Evolutionary conservation across 2,329 filamentous ascomycete species (phyloP).

Genomic region (Alternaria dauci): DNA sequence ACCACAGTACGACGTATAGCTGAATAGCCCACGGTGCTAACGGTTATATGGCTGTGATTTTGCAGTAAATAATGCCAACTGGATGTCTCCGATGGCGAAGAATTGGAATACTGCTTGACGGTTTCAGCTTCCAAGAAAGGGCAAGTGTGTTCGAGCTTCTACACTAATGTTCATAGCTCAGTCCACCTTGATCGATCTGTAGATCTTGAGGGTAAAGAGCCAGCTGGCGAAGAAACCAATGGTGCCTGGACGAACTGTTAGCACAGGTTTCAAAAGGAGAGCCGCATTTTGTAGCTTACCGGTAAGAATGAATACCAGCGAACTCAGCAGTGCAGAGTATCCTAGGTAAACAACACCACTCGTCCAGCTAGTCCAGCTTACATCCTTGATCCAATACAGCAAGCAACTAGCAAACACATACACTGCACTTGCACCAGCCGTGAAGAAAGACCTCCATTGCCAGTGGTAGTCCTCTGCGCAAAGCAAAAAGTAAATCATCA

Average conservation of each 20-base stretch:
- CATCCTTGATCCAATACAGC: constrained; percentile 87
- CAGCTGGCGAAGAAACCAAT: constrained; percentile 97
- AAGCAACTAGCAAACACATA: constrained; percentile 94
- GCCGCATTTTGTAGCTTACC: constrained; percentile 65
- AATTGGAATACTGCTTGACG: background rate
- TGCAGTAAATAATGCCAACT: background rate
- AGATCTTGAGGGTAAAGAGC: constrained; percentile 93
- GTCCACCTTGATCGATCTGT: constrained; percentile 97
- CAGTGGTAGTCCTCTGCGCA: constrained; percentile 98
- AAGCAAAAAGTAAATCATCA: constrained; percentile 95
- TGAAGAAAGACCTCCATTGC: constrained; percentile 96
- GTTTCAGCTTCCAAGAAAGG: background rate
- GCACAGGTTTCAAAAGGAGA: background rate
- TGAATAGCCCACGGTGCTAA: background rate
- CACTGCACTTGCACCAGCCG: constrained; percentile 85
- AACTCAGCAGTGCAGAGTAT: constrained; percentile 88
- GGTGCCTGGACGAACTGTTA: constrained; percentile 67
- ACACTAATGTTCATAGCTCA: constrained; percentile 49
- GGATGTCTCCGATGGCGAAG: background rate
- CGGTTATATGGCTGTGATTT: background rate
- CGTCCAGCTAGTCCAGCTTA: constrained; percentile 83
- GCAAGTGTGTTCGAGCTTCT: background rate
- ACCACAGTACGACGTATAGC: background rate
- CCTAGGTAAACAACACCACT: constrained; percentile 92
- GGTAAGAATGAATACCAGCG: constrained; percentile 91